These are phyloP conservation scores for Lenzites betulinus DNA, from an alignment of 768 basidiomycete species.

Conservation along the genomic window DNA sequence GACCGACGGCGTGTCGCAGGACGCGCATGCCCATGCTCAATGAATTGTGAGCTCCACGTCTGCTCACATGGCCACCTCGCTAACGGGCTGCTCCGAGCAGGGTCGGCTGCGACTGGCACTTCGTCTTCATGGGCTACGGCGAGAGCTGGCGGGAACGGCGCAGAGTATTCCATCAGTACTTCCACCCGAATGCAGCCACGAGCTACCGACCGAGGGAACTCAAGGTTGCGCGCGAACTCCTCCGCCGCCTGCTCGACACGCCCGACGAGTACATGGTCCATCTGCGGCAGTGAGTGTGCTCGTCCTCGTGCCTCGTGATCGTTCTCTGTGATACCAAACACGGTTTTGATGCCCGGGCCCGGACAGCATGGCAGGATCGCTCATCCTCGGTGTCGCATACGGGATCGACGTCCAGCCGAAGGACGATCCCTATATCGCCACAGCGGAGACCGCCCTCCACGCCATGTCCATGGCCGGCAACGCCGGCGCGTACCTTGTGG, in stretches of 20 bases:
- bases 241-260: slow-evolving; percentile 35
- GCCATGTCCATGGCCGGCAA: slow-evolving; percentile 37
- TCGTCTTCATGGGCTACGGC: slow-evolving; percentile 44
- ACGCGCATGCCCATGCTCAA: slow-evolving; percentile 30
- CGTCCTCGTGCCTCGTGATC: background rate
- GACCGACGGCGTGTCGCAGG: slow-evolving; percentile 5
- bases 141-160: slow-evolving; percentile 46
- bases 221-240: slow-evolving; percentile 35
- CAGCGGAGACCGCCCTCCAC: slow-evolving; percentile 42
- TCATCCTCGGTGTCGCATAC: slow-evolving; percentile 46
- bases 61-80: slow-evolving; percentile 3
- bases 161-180: slow-evolving; percentile 43
- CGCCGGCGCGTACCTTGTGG: slow-evolving; percentile 50
- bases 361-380: slow-evolving; percentile 43
- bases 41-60: slow-evolving; percentile 24
- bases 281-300: slow-evolving; percentile 37
- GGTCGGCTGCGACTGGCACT: slow-evolving; percentile 45
- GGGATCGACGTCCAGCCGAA: slow-evolving; percentile 43
- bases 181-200: slow-evolving; percentile 37
- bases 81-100: slow-evolving; percentile 24
- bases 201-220: slow-evolving; percentile 36
- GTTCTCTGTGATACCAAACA: background rate
- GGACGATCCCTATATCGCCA: slow-evolving; percentile 46
- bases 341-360: slow-evolving; percentile 9
- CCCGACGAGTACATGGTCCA: slow-evolving; percentile 44